Conservation (phyloP, 148 eudicot species). For the Nepenthes mirabilis region DNA sequence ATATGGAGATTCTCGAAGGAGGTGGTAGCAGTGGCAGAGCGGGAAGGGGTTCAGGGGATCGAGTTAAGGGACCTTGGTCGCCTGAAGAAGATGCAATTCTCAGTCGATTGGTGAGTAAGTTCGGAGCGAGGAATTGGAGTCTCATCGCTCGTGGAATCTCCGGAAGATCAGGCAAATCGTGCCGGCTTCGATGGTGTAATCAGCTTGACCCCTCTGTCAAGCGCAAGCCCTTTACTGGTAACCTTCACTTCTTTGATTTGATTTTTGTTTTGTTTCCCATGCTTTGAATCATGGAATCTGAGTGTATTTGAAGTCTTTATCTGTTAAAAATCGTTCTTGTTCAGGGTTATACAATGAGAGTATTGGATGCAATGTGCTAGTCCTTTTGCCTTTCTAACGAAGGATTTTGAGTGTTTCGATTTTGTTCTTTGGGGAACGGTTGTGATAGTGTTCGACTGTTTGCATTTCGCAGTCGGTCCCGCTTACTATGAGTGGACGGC, state of each 20-base stretch:
- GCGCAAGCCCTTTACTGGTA: conserved; percentile 56
- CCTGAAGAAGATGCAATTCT: conserved; percentile 48
- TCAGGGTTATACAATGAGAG: neutral
- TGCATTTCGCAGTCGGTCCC: too few relatives aligned
- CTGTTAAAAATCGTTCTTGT: neutral
- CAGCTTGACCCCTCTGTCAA: conserved; percentile 54
- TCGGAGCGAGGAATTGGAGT: conserved; percentile 65
- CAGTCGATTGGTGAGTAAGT: conserved; percentile 32
- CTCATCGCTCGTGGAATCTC: conserved; percentile 44
- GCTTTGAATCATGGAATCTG: neutral
- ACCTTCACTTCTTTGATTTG: neutral
- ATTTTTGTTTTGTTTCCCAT: neutral
- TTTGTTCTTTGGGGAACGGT: too few relatives aligned
- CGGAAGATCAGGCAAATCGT: conserved; percentile 67
- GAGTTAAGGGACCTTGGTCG: conserved; percentile 62
- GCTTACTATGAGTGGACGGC: too few relatives aligned
- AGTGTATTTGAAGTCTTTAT: neutral
- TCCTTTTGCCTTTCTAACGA: neutral
- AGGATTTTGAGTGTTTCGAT: neutral
- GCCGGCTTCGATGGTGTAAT: conserved; percentile 66
- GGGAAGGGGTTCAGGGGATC: conserved; percentile 9
- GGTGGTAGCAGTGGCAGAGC: neutral
- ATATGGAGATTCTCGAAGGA: conserved; percentile 2
- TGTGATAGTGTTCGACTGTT: too few relatives aligned
- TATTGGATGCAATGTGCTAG: neutral